These are phyloP conservation scores for Monosporozyma siamensis DNA, from an alignment of 805 yeast genomes.

Conservation along the genomic window DNA sequence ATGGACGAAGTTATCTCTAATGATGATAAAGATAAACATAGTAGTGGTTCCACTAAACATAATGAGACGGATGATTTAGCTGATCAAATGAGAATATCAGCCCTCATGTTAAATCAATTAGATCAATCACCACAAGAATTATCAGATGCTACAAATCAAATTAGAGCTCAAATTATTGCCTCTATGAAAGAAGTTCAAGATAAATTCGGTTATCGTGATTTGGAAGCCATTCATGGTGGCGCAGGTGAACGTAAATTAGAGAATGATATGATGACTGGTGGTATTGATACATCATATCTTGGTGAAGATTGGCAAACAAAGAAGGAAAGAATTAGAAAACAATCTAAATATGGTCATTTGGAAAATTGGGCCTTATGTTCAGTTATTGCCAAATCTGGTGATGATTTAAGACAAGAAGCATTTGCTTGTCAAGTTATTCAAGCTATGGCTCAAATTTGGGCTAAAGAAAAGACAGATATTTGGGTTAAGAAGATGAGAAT, in stretches of 20 bases:
- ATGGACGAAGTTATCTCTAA: slow-evolving; percentile 21
- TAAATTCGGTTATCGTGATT: slow-evolving; percentile 44
- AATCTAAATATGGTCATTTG: slow-evolving; percentile 74
- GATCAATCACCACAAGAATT: slow-evolving; percentile 51
- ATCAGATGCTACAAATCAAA: slow-evolving; percentile 46
- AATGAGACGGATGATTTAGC: slow-evolving; percentile 50
- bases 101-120: slow-evolving; percentile 85
- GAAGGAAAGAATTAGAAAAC: slow-evolving; percentile 65
- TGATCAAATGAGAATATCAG: slow-evolving; percentile 91
- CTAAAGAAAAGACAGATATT: slow-evolving; percentile 51
- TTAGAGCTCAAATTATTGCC: slow-evolving; percentile 58
- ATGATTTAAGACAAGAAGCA: slow-evolving; percentile 92
- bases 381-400: slow-evolving; percentile 93
- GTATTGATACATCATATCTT: slow-evolving; percentile 51
- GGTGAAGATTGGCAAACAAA: slow-evolving; percentile 93
- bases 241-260: slow-evolving; percentile 90
- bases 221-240: slow-evolving; percentile 48
- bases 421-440: slow-evolving; percentile 92
- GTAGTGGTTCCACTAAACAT: slow-evolving; percentile 10
- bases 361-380: slow-evolving; percentile 93
- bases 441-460: slow-evolving; percentile 82
- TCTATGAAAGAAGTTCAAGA: slow-evolving; percentile 73
- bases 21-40: slow-evolving; percentile 1
- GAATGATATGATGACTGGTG: slow-evolving; percentile 83
- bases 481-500: slow-evolving; percentile 96